Base-by-base conservation (phyloP, 2,329 filamentous ascomycete genomes). In the Diaporthe australafricana region DNA sequence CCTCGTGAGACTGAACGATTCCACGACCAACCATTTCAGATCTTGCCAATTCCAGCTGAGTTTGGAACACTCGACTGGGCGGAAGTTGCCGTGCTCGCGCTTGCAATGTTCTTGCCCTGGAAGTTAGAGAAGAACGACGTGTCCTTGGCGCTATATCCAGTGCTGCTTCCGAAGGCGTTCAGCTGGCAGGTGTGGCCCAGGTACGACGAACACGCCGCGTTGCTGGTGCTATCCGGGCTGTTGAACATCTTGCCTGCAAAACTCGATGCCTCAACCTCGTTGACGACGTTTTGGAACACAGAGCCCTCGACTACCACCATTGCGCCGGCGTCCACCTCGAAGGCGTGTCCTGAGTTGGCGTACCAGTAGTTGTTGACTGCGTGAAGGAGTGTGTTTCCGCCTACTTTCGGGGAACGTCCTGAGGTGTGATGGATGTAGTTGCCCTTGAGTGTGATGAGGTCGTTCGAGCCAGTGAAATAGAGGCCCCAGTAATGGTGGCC, bases 331-430 rank as follows among this genome's bases (percentile, higher is more conserved):
- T 82, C 83, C 60, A 85, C 79, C 79, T 89, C 89, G 78, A 91
- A 90, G n/a, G 88, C 86, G 80, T 91, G 89, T 62, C 86, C 86
- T 25, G 80, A 78, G 79, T 85, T 87, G 76, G 85, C 82, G 77
- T 88, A 84, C 82, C 84, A 90, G 85, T 87, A 89, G 84, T 90
- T 91, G 86, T 90, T 90, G 78, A 89, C 87, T 52, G 86, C 87
- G 80, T 91, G 89, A 68, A 91, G 79, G 22, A 84, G 81, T 55
- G 89, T 84, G 69, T 88, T 88, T 78, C 87, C 87, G 27, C 83
- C 84, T 20, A 91, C 82, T 82, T 90, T 90, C 75, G 88, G 89
- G 16, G 83, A 82, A 68, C 89, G 88, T 70, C 89, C 89, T 16
- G 84, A 86, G 62, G 86, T 86, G 79, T 89, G 83, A 84, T 90